Percentiles rank a stretch among this genome's conserved stretches.
Conservation (phyloP, 345 rosid species). For the Sonneratia caseolaris region DNA sequence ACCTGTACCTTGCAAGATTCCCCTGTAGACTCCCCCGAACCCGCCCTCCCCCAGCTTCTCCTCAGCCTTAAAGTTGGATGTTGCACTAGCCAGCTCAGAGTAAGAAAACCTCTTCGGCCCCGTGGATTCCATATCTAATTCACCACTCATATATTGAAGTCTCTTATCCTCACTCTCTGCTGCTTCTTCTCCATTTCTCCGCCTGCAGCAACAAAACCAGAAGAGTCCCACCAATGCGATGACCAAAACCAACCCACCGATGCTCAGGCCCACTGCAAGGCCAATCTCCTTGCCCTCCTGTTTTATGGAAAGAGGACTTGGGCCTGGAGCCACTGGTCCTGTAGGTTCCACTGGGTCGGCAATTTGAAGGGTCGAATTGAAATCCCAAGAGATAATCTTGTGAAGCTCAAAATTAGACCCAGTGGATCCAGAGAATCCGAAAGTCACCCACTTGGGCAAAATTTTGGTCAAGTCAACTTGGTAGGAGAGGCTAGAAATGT, state of each 20-base stretch:
- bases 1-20: neutral
- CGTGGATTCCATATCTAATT: too few species aligned
- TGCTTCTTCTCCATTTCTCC: too few species aligned
- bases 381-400: conserved; percentile 12
- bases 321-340: too few species aligned
- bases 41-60: conserved; percentile 6
- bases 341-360: too few species aligned
- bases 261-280: too few species aligned
- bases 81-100: conserved; percentile 1
- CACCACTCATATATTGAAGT: too few species aligned
- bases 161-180: too few species aligned
- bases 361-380: neutral
- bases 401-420: conserved; percentile 1
- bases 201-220: too few species aligned
- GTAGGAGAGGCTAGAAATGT: neutral
- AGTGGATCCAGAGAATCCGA: conserved; percentile 19
- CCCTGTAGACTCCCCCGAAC: conserved; percentile 1
- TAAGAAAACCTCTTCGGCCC: conserved; percentile 9
- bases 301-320: too few species aligned
- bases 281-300: too few species aligned
- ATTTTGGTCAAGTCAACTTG: neutral
- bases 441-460: conserved; percentile 10
- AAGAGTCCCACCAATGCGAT: too few species aligned
- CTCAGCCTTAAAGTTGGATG: neutral
- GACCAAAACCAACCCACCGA: too few species aligned